Percentiles rank a stretch among this genome's conserved stretches.
phyloP scores from a whole-genome alignment of 345 rosid species.

The Melaleuca quinquenervia region DNA sequence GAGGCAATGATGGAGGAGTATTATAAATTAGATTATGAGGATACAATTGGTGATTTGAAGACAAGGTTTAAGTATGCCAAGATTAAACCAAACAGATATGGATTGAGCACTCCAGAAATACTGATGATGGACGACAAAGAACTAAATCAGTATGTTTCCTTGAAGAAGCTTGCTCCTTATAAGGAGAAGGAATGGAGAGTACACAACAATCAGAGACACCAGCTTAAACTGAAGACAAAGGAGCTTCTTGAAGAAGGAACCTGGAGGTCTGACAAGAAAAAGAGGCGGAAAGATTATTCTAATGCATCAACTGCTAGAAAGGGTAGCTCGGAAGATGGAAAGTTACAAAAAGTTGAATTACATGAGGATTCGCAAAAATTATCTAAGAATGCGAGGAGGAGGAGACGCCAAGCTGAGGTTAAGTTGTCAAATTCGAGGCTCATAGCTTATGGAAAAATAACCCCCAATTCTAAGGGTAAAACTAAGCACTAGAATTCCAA shows the following conservation, averaged over 20 bases:
- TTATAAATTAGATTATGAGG: constrained; percentile 90
- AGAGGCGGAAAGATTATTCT: constrained; percentile 7
- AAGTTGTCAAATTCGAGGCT: constrained; percentile 49
- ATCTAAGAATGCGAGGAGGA: constrained; percentile 58
- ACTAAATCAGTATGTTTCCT: constrained; percentile 74
- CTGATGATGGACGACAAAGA: constrained; percentile 54
- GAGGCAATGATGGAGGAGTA: constrained; percentile 84
- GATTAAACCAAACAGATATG: constrained; percentile 53
- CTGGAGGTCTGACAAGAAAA: constrained; percentile 33
- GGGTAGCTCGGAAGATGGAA: constrained; percentile 10
- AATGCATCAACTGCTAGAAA: constrained; percentile 1
- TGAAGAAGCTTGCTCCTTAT: constrained; percentile 79
- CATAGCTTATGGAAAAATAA: constrained; percentile 50
- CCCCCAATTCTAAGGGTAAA: constrained; percentile 20
- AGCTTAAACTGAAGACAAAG: constrained; percentile 35
- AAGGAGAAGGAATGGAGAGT: constrained; percentile 76
- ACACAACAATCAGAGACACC: constrained; percentile 28
- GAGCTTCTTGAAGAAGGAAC: constrained; percentile 25
- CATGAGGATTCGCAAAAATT: constrained; percentile 11
- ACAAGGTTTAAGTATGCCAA: constrained; percentile 86
- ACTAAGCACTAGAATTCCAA: background rate
- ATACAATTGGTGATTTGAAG: constrained; percentile 69
- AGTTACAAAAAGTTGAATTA: constrained; percentile 7
- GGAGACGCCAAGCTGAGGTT: constrained; percentile 36
- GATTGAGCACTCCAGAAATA: constrained; percentile 50